Conservation (phyloP, 192 early-diverging fungal species). For the Coemansia sp. region DNA sequence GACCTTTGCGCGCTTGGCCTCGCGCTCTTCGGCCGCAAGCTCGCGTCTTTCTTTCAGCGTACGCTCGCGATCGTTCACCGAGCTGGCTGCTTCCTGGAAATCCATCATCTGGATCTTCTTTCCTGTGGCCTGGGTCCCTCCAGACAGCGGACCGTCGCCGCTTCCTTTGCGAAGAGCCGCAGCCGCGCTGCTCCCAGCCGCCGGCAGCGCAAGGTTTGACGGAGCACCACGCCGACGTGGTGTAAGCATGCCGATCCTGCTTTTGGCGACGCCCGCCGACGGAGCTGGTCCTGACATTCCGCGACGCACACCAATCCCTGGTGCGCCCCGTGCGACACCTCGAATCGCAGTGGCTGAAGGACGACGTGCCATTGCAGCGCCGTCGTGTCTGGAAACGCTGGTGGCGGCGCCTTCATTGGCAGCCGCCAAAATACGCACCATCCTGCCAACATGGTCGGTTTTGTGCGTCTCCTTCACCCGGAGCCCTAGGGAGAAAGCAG, state of each 20-base stretch:
- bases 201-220: conserved; percentile 24
- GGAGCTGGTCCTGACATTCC: not conserved
- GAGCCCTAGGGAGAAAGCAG: conserved; percentile 14
- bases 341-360: conserved; percentile 2
- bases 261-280: not conserved
- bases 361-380: conserved; percentile 2
- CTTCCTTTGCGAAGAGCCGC: not conserved
- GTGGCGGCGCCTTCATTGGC: not conserved
- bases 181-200: conserved; percentile 4
- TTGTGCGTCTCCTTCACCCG: conserved; percentile 13
- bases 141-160: not conserved
- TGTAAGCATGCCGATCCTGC: conserved; percentile 30
- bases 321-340: conserved; percentile 3
- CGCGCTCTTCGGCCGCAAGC: conserved; percentile 27
- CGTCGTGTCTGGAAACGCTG: conserved; percentile 4
- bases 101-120: conserved; percentile 32
- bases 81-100: conserved; percentile 14
- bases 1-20: conserved; percentile 24
- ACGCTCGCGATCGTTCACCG: conserved; percentile 32
- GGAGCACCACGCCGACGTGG: conserved; percentile 17
- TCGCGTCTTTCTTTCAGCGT: conserved; percentile 18
- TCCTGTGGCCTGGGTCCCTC: not conserved
- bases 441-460: conserved; percentile 36
- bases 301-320: conserved; percentile 21
- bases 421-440: conserved; percentile 29